phyloP scores from a whole-genome alignment of 129 eudicot genomes.

The Arctium minus region DNA sequence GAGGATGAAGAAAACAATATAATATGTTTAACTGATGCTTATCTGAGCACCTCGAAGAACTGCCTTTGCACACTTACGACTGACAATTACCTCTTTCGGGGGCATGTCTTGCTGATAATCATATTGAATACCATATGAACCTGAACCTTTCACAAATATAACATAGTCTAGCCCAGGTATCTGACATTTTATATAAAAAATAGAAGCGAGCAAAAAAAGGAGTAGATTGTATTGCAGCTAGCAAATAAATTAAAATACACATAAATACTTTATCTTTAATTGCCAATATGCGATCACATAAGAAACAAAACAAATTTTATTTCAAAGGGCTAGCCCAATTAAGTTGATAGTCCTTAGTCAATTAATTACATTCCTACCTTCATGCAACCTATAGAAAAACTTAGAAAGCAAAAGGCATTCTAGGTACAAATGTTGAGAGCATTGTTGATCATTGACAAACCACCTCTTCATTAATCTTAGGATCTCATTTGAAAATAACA shows the following conservation, averaged over 20 bases:
- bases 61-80: no score
- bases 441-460: constrained; percentile 9
- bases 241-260: neutral
- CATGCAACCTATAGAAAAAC: neutral
- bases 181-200: no score
- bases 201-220: neutral
- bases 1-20: neutral
- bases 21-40: neutral
- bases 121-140: no score
- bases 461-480: neutral
- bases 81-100: no score
- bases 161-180: no score
- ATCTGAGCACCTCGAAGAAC: no score
- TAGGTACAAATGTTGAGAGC: neutral
- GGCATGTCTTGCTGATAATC: no score
- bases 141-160: no score
- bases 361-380: neutral
- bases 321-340: neutral
- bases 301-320: neutral
- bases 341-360: constrained; percentile 4
- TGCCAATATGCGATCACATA: neutral
- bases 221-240: neutral
- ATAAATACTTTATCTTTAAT: neutral
- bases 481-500: neutral
- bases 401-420: constrained; percentile 5